Conservation (phyloP, 495 filamentous ascomycete species). For the Daldinia concentrica region DNA sequence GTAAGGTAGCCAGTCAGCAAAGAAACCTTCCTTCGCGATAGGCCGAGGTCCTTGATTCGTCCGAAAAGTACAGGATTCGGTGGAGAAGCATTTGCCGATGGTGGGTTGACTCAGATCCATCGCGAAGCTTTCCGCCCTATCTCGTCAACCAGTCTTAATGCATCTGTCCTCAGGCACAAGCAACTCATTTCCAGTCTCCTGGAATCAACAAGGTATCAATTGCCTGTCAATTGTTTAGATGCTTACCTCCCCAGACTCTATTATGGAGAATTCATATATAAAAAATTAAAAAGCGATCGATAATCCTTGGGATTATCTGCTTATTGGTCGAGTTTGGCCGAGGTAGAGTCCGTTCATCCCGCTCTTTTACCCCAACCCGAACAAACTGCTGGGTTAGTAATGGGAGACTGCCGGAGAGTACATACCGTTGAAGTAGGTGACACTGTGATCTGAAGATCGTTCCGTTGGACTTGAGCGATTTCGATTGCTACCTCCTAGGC, state of each 20-base stretch:
- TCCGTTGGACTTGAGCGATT: slow-evolving; percentile 23
- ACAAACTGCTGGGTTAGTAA: slow-evolving; percentile 34
- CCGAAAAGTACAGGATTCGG: slow-evolving; percentile 27
- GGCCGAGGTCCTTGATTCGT: slow-evolving; percentile 28
- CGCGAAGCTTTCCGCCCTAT: slow-evolving; percentile 33
- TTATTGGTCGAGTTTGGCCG: slow-evolving; percentile 35
- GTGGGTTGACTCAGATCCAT: slow-evolving; percentile 45
- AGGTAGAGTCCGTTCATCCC: slow-evolving; percentile 41
- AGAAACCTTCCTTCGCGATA: slow-evolving; percentile 3
- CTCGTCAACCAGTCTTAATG: slow-evolving; percentile 29
- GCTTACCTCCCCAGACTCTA: slow-evolving; percentile 13
- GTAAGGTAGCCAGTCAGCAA: slow-evolving; percentile 29
- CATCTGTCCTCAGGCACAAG: slow-evolving; percentile 1
- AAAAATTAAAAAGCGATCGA: slow-evolving; percentile 9
- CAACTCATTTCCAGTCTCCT: slow-evolving; percentile 32
- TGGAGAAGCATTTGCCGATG: slow-evolving; percentile 44
- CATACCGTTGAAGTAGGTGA: slow-evolving; percentile 36
- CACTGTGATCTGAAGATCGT: slow-evolving; percentile 41
- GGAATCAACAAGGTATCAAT: slow-evolving; percentile 27
- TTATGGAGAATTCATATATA: slow-evolving; percentile 10
- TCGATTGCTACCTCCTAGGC: too few species aligned
- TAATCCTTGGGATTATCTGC: slow-evolving; percentile 5
- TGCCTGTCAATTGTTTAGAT: background rate
- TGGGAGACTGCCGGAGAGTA: slow-evolving; percentile 12
- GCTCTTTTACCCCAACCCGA: slow-evolving; percentile 37